phyloP scores from a whole-genome alignment of 139 green algal species.

The Chlamydomonas schloesseri region DNA sequence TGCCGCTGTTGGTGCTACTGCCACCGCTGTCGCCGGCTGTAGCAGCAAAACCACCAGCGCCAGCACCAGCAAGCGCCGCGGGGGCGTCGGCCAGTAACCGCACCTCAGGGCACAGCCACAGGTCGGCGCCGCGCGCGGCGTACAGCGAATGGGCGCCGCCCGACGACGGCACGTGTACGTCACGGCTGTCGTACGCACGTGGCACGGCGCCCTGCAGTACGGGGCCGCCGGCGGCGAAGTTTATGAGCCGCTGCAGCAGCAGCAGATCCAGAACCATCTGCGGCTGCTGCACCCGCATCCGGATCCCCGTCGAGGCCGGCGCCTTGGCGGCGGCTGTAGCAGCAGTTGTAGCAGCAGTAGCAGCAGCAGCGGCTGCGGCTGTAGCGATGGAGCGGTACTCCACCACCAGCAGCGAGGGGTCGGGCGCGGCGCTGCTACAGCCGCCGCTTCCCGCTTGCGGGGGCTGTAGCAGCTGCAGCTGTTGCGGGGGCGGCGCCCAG shows the following conservation, averaged over 20 bases:
- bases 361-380: too few species aligned
- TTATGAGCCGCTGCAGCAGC: slow-evolving; percentile 85
- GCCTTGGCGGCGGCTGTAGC: too few species aligned
- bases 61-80: too few species aligned
- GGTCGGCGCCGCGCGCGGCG: slow-evolving; percentile 45
- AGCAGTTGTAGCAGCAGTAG: not conserved
- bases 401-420: slow-evolving; percentile 59
- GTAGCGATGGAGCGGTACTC: slow-evolving; percentile 47
- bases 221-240: slow-evolving; percentile 74
- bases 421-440: not conserved
- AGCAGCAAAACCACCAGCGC: too few species aligned
- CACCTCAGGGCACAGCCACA: slow-evolving; percentile 86
- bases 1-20: not conserved
- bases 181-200: not conserved
- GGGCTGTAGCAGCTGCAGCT: too few species aligned
- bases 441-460: too few species aligned
- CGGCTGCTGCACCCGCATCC: slow-evolving; percentile 85
- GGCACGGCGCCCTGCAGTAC: slow-evolving; percentile 45
- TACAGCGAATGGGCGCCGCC: not conserved
- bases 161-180: not conserved
- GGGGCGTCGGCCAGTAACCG: slow-evolving; percentile 86
- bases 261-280: slow-evolving; percentile 84
- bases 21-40: not conserved
- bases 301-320: slow-evolving; percentile 40
- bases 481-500: too few species aligned